phyloP scores from a whole-genome alignment of 1,284 basidiomycete genomes.

The Ganoderma leucocontextum region DNA sequence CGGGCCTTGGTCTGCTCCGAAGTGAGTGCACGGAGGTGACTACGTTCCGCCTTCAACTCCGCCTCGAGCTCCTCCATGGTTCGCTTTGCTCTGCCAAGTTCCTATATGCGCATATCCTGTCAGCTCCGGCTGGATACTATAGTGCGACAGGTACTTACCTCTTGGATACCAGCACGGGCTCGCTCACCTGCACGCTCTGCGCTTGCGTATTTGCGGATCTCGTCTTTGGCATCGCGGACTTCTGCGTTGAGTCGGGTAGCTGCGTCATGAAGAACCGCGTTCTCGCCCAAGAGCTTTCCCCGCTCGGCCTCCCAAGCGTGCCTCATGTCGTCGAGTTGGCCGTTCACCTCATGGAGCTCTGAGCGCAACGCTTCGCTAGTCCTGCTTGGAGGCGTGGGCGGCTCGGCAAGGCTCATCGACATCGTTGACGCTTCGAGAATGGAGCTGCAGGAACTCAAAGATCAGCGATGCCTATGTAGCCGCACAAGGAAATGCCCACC shows the following conservation, averaged over 20 bases:
- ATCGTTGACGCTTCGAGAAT: conserved; percentile 56
- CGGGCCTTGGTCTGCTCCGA: conserved; percentile 68
- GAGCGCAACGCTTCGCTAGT: conserved; percentile 66
- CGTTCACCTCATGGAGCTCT: conserved; percentile 66
- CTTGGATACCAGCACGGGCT: conserved; percentile 59
- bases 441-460: conserved; percentile 49
- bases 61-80: conserved; percentile 73
- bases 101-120: conserved; percentile 51
- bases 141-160: conserved; percentile 48
- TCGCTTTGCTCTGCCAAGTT: conserved; percentile 70
- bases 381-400: conserved; percentile 55
- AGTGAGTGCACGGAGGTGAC: conserved; percentile 64
- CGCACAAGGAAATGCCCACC: conserved; percentile 47
- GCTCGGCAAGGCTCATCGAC: conserved; percentile 59
- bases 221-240: conserved; percentile 63
- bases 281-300: conserved; percentile 68
- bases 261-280: conserved; percentile 72
- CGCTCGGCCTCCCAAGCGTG: conserved; percentile 74
- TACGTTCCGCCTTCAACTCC: conserved; percentile 72
- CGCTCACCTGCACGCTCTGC: conserved; percentile 57
- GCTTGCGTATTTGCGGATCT: conserved; percentile 60
- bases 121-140: not conserved
- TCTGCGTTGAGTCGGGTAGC: conserved; percentile 69
- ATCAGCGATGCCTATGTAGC: not conserved
- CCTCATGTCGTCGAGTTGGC: conserved; percentile 69